Conservation (phyloP, 495 filamentous ascomycete species). For the Lasiosphaeris hirsuta region DNA sequence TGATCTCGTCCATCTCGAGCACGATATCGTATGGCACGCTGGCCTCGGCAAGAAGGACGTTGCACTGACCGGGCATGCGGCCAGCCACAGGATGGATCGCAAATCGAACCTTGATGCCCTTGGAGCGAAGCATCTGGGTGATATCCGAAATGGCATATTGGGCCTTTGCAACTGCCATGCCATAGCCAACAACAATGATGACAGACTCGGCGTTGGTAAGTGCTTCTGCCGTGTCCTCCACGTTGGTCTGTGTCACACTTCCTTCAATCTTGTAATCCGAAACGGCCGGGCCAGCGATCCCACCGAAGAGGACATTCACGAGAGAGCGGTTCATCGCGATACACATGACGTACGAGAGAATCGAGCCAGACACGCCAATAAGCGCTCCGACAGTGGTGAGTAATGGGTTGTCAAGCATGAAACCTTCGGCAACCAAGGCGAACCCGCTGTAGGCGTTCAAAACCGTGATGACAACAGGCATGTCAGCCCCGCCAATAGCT, state of each 20-base stretch:
- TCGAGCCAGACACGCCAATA: slow-evolving; percentile 77
- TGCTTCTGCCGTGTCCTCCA: slow-evolving; percentile 71
- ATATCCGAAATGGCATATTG: slow-evolving; percentile 83
- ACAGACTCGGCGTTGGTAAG: slow-evolving; percentile 68
- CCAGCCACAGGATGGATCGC: slow-evolving; percentile 82
- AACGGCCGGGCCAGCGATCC: slow-evolving; percentile 58
- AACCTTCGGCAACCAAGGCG: slow-evolving; percentile 75
- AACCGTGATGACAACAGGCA: slow-evolving; percentile 84
- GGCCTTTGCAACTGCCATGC: slow-evolving; percentile 84
- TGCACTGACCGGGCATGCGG: slow-evolving; percentile 84
- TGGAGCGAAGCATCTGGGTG: slow-evolving; percentile 61
- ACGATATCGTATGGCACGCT: slow-evolving; percentile 82
- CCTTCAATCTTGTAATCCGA: slow-evolving; percentile 71
- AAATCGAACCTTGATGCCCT: slow-evolving; percentile 75
- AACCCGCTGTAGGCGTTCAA: slow-evolving; percentile 84
- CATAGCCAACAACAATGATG: slow-evolving; percentile 81
- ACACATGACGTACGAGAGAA: slow-evolving; percentile 79
- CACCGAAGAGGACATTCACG: slow-evolving; percentile 78
- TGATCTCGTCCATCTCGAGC: slow-evolving; percentile 87
- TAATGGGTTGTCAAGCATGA: slow-evolving; percentile 82
- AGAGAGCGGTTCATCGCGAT: slow-evolving; percentile 81
- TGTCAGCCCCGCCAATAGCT: slow-evolving; percentile 81
- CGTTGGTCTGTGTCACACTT: slow-evolving; percentile 62
- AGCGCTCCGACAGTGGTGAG: slow-evolving; percentile 75
- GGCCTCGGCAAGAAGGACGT: slow-evolving; percentile 77